Percentiles rank a stretch among this genome's conserved stretches.
These are phyloP conservation scores for Xylaria sp. DNA, from an alignment of 2,329 filamentous ascomycete genomes.

Conservation along the genomic window DNA sequence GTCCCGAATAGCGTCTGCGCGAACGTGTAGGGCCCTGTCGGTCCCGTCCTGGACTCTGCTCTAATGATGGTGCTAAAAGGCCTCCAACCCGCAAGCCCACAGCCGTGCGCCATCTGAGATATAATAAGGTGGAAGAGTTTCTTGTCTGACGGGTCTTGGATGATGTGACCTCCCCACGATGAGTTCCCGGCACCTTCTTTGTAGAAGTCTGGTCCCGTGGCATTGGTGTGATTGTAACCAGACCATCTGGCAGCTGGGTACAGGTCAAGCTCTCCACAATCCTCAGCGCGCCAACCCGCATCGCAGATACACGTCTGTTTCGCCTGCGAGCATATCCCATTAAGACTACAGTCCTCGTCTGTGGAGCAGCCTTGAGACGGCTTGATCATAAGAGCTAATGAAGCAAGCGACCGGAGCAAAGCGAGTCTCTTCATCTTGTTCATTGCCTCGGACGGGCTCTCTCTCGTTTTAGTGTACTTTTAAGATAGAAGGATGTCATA, in stretches of 20 bases:
- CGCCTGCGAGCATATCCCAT: slow-evolving; percentile 50
- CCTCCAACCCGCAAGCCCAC: slow-evolving; percentile 60
- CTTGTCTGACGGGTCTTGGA: slow-evolving; percentile 55
- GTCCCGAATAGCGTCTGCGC: slow-evolving; percentile 54
- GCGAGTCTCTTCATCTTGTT: slow-evolving; percentile 5
- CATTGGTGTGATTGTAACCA: slow-evolving; percentile 60
- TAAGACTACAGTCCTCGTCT: slow-evolving; percentile 54
- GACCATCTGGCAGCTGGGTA: slow-evolving; percentile 53
- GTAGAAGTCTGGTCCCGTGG: slow-evolving; percentile 45
- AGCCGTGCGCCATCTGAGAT: slow-evolving; percentile 58
- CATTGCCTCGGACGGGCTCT: background rate
- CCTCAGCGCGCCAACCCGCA: slow-evolving; percentile 56
- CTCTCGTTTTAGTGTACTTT: background rate
- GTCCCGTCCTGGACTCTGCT: slow-evolving; percentile 57
- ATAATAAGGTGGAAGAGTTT: slow-evolving; percentile 58
- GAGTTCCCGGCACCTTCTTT: slow-evolving; percentile 51
- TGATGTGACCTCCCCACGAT: slow-evolving; percentile 60
- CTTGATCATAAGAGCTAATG: slow-evolving; percentile 1
- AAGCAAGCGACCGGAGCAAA: slow-evolving; percentile 4
- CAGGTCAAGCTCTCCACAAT: slow-evolving; percentile 60
- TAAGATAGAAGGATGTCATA: background rate
- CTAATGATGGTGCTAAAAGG: slow-evolving; percentile 58
- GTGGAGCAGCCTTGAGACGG: slow-evolving; percentile 33
- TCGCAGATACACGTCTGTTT: slow-evolving; percentile 49
- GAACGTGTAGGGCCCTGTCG: slow-evolving; percentile 58